Evolutionary conservation across 1,284 basidiomycete genomes (phyloP).

Genomic region (Heliocybe sulcata): DNA sequence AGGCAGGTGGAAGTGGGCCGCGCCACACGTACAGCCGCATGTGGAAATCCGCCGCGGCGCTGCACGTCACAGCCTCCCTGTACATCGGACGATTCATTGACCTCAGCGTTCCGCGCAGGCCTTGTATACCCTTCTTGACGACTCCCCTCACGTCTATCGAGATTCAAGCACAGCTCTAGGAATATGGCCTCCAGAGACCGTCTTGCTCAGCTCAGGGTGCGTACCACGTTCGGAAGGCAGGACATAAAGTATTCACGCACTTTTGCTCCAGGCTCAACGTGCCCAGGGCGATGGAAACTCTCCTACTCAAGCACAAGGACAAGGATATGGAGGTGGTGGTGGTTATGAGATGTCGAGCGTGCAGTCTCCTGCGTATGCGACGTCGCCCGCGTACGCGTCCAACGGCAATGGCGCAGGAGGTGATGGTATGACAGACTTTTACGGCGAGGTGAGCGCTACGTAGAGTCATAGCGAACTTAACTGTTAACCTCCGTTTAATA

Average conservation of each 20-base stretch:
- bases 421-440: conserved; percentile 31
- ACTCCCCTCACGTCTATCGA: not conserved
- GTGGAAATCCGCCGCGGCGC: not conserved
- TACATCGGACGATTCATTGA: not conserved
- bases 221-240: conserved; percentile 9
- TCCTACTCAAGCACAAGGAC: not conserved
- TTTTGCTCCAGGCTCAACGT: conserved; percentile 25
- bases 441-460: conserved; percentile 26
- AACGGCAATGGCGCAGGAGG: conserved; percentile 17
- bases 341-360: conserved; percentile 25
- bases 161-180: not conserved
- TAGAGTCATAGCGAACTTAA: not conserved
- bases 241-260: conserved; percentile 3
- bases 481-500: conserved; percentile 13
- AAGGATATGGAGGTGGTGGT: not conserved
- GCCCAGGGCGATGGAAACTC: conserved; percentile 9
- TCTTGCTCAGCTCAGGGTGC: conserved; percentile 32
- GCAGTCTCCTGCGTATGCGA: conserved; percentile 13
- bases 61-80: conserved; percentile 33
- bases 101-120: not conserved
- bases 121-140: not conserved
- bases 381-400: conserved; percentile 9
- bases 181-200: conserved; percentile 28
- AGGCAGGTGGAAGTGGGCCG: not conserved
- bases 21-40: not conserved